Evolutionary conservation across 2,329 filamentous ascomycete species (phyloP), one percentile per base, ranked within the genome.

Genomic region (Aspergillus niger): DNA sequence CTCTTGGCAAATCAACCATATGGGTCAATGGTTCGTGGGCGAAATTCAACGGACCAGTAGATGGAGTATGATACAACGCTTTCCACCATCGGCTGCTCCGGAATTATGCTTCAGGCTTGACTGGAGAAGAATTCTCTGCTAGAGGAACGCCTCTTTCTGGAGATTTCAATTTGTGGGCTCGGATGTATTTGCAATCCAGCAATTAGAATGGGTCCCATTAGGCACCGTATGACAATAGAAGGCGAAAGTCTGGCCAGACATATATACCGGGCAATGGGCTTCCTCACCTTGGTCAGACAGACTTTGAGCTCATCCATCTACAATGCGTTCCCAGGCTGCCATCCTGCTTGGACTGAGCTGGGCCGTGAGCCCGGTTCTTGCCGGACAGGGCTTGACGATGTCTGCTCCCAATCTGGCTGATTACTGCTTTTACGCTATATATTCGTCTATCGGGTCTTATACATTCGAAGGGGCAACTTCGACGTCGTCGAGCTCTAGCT

Each of bases 1-100:
- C 73, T 83, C 56, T 79, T 36, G 32, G 32, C 32, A 72, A 58
- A 76, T 81, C 77, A 80, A 62, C 74, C 20, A 36, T 54, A 36
- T 38, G 20, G 56, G 39, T 51, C 28, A 48, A 38, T 47, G 36
- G 49, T 38, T 58, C 38, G 11, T 38, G 30, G 26, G 49, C 49
- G 20, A 17, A 52, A 32, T 36, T 30, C 8, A 3, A 7, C 44
- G 24, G 44, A 49, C 44, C n/a, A 49, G 44, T 49, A 28, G 8
- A 28, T 28, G 22, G 44, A 7, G 24, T 49, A n/a, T 24, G 13
- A 11, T 17, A 49, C 24, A 30, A 24, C 22, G 22, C 24, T 48
- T 24, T 10, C 8, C 8, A 15, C 6, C 7, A n/a, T 24, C 15
- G 13, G 24, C 13, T 8, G 24, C 11, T 17, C 8, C 44, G 44